phyloP scores from a whole-genome alignment of 2,329 filamentous ascomycete species.

The Penicillium sp. region DNA sequence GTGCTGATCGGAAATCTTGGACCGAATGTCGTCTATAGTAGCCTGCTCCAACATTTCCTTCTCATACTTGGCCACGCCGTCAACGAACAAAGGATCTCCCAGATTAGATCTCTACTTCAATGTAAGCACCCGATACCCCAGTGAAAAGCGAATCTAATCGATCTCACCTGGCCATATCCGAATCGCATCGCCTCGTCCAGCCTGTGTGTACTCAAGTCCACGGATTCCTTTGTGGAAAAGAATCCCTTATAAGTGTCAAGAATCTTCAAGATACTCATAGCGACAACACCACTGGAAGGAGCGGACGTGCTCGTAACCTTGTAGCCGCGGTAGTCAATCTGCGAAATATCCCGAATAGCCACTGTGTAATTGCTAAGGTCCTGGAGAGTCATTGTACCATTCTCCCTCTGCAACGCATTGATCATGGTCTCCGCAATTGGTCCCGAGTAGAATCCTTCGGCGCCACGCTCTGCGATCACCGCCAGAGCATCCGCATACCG shows the following conservation, averaged over 20 bases:
- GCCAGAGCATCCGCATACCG: conserved; percentile 78
- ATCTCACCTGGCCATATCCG: conserved; percentile 63
- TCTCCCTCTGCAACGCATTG: conserved; percentile 59
- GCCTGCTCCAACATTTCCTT: conserved; percentile 60
- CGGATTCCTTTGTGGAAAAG: conserved; percentile 49
- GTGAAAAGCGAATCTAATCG: background rate
- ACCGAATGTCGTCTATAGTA: conserved; percentile 58
- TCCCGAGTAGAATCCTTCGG: conserved; percentile 70
- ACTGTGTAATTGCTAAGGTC: conserved; percentile 73
- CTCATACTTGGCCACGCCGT: conserved; percentile 62
- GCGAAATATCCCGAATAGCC: conserved; percentile 60
- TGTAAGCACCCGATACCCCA: conserved; percentile 10
- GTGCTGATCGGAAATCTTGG: conserved; percentile 65
- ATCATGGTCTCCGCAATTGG: conserved; percentile 71
- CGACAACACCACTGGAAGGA: conserved; percentile 74
- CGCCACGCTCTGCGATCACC: conserved; percentile 67
- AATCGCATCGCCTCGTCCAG: conserved; percentile 87
- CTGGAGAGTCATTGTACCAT: conserved; percentile 80
- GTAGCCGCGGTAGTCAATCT: conserved; percentile 65
- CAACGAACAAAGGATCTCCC: conserved; percentile 75
- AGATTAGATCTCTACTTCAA: conserved; percentile 62
- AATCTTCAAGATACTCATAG: conserved; percentile 72
- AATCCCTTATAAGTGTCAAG: conserved; percentile 71
- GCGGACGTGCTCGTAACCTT: conserved; percentile 63
- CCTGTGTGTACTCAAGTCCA: conserved; percentile 72